A percentile compares a stretch with the other conserved stretches of the same genome.
These are phyloP conservation scores for Fusarium papillatum DNA, from an alignment of 2,329 filamentous ascomycete species.

Conservation along the genomic window DNA sequence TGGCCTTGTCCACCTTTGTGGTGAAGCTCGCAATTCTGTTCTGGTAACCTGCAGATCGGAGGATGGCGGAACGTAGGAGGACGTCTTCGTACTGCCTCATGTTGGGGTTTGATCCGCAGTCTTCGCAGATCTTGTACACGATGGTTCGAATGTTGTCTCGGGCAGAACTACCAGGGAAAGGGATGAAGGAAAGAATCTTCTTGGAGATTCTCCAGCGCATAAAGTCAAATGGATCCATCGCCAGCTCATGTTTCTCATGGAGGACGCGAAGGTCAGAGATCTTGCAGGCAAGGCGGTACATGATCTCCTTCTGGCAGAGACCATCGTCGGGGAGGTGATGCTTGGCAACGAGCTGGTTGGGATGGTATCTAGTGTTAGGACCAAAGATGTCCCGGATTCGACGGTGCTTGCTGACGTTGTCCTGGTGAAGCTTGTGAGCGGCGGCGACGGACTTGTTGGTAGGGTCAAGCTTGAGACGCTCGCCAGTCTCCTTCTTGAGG, in stretches of 20 bases:
- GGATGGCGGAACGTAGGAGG: constrained; percentile 44
- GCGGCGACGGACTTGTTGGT: constrained; percentile 12
- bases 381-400: constrained; percentile 53
- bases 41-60: constrained; percentile 44
- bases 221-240: constrained; percentile 55
- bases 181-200: constrained; percentile 16
- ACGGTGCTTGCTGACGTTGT: constrained; percentile 50
- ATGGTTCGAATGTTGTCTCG: constrained; percentile 9
- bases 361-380: constrained; percentile 45
- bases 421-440: constrained; percentile 41
- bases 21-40: constrained; percentile 35
- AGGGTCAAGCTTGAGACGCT: constrained; percentile 11
- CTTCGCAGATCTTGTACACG: constrained; percentile 25
- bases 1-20: constrained; percentile 22
- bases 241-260: constrained; percentile 38
- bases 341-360: constrained; percentile 53
- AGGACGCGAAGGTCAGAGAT: constrained; percentile 48
- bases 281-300: constrained; percentile 52
- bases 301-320: constrained; percentile 50
- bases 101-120: not conserved
- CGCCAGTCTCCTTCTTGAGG: constrained; percentile 27
- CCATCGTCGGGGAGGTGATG: constrained; percentile 47
- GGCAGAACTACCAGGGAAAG: constrained; percentile 6
- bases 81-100: constrained; percentile 40
- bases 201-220: constrained; percentile 50